phyloP scores from a whole-genome alignment of 1,284 basidiomycete species.

The Apiotrichum veenhuisii region DNA sequence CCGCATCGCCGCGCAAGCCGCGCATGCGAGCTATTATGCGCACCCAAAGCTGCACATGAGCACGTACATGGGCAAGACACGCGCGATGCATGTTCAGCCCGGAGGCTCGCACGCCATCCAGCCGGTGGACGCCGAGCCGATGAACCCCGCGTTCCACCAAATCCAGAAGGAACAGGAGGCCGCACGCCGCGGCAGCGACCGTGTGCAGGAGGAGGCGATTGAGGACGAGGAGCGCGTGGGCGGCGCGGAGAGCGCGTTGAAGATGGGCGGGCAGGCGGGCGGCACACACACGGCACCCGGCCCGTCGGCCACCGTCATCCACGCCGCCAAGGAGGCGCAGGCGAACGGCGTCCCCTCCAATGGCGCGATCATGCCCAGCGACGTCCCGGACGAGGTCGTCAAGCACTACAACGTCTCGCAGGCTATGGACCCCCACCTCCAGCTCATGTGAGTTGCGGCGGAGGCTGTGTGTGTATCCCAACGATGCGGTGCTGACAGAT shows the following conservation, averaged over 20 bases:
- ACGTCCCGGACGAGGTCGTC: conserved; percentile 1
- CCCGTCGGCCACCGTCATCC: conserved; percentile 6
- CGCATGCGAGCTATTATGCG: conserved; percentile 43
- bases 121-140: conserved; percentile 18
- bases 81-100: conserved; percentile 3
- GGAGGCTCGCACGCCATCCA: conserved; percentile 5
- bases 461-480: neutral
- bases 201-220: conserved; percentile 3
- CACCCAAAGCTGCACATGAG: conserved; percentile 39
- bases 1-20: conserved; percentile 38
- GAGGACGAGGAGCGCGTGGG: conserved; percentile 24
- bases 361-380: conserved; percentile 3
- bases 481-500: neutral
- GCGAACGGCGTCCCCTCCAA: neutral
- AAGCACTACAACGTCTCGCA: conserved; percentile 29
- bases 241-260: conserved; percentile 34
- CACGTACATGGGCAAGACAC: conserved; percentile 24
- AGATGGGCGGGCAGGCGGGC: conserved; percentile 34
- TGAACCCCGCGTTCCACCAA: conserved; percentile 27
- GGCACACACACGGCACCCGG: conserved; percentile 27
- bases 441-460: conserved; percentile 45
- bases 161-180: conserved; percentile 1
- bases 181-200: neutral
- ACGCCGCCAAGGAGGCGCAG: conserved; percentile 15
- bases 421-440: conserved; percentile 50